Evolutionary conservation across 225 moss, liverwort and hornwort genomes (phyloP).

Genomic region (Anthoceros angustus): DNA sequence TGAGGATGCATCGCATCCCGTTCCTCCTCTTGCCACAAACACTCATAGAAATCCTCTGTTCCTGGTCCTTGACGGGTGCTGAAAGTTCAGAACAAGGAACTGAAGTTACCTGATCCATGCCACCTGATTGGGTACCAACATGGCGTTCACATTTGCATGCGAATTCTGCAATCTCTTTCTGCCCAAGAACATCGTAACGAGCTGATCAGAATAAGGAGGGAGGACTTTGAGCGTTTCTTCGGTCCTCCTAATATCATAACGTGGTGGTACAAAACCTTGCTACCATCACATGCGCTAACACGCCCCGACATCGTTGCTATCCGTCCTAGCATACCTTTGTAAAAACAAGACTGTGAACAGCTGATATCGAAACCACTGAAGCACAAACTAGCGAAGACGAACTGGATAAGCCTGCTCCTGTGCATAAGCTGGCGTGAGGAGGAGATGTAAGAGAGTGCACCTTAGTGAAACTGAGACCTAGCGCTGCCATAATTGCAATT

Average conservation of each 20-base stretch:
- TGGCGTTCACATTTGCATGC: conserved; percentile 80
- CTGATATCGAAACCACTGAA: conserved; percentile 50
- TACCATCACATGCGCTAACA: background rate
- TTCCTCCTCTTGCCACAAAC: background rate
- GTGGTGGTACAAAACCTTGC: background rate
- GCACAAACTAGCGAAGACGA: conserved; percentile 71
- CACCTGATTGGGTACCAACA: conserved; percentile 90
- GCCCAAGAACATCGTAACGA: background rate
- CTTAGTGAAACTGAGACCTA: conserved; percentile 55
- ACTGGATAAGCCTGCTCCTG: conserved; percentile 82
- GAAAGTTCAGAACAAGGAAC: background rate
- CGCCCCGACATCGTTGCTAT: background rate
- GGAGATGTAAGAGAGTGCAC: conserved; percentile 25
- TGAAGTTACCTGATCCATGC: conserved; percentile 70
- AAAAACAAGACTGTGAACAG: conserved; percentile 25
- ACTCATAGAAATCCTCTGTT: background rate
- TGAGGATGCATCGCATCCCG: background rate
- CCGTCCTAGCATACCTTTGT: conserved; percentile 31
- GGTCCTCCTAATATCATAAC: background rate
- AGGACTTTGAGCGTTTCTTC: background rate
- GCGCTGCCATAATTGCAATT: conserved; percentile 56
- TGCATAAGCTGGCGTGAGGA: conserved; percentile 14
- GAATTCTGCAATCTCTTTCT: conserved; percentile 87
- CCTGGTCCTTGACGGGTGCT: background rate
- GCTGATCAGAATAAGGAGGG: background rate